phyloP scores from a whole-genome alignment of 176 grass and related monocot genomes.

The Oropetium thomaeum region DNA sequence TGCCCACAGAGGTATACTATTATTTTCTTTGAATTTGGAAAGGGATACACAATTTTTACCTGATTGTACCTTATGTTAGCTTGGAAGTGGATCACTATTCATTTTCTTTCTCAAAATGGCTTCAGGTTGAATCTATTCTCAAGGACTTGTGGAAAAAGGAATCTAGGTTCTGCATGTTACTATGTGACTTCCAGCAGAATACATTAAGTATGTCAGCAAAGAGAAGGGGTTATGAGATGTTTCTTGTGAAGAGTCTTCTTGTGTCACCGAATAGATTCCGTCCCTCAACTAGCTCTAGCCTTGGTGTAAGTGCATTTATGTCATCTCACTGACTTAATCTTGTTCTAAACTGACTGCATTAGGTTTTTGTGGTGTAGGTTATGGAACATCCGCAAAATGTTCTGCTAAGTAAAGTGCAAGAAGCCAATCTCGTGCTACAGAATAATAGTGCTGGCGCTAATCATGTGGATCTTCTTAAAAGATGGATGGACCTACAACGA shows the following conservation, averaged over 20 bases:
- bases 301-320: constrained; percentile 55
- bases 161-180: constrained; percentile 58
- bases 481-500: constrained; percentile 86
- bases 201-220: constrained; percentile 43
- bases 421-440: constrained; percentile 58
- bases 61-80: not conserved
- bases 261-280: constrained; percentile 87
- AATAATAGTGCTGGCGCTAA: constrained; percentile 30
- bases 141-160: constrained; percentile 82
- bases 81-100: constrained; percentile 7
- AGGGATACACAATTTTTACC: constrained; percentile 4
- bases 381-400: constrained; percentile 95
- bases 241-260: constrained; percentile 80
- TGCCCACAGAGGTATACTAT: constrained; percentile 65
- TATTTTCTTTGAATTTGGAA: constrained; percentile 11
- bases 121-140: constrained; percentile 78
- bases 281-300: constrained; percentile 47
- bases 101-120: constrained; percentile 21
- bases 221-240: constrained; percentile 73
- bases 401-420: constrained; percentile 72
- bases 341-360: constrained; percentile 23
- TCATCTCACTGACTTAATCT: constrained; percentile 12
- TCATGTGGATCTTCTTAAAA: constrained; percentile 59
- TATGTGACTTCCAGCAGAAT: constrained; percentile 78
- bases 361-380: constrained; percentile 38